Evolutionary conservation across 129 eudicot genomes (phyloP).

Genomic region (Mikania micrantha): DNA sequence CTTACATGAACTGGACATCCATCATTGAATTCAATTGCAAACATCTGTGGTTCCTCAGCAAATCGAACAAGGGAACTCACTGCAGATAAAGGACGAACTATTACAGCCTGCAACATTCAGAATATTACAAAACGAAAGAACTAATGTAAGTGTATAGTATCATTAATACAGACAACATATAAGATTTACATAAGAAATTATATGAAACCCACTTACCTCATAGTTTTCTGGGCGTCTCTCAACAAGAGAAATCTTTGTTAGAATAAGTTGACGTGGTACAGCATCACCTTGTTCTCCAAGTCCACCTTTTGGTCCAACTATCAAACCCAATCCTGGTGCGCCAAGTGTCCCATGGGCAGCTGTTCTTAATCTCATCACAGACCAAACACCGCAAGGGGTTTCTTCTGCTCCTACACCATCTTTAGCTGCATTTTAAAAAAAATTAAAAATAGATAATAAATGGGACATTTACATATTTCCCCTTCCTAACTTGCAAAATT

Average conservation of each 20-base stretch:
- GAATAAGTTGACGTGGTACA: conserved; percentile 86
- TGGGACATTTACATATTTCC: too few relatives aligned
- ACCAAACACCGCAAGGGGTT: conserved; percentile 93
- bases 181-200: background rate
- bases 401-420: conserved; percentile 98
- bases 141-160: background rate
- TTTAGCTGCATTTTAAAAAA: conserved; percentile 51
- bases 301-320: conserved; percentile 92
- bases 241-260: conserved; percentile 80
- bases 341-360: conserved; percentile 90
- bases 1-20: conserved; percentile 96
- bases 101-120: conserved; percentile 71
- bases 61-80: conserved; percentile 92
- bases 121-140: background rate
- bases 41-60: conserved; percentile 98
- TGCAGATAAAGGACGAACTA: conserved; percentile 85
- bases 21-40: conserved; percentile 91
- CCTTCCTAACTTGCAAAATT: too few relatives aligned
- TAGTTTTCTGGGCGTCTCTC: conserved; percentile 93
- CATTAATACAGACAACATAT: background rate
- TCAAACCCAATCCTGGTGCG: conserved; percentile 55
- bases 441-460: too few relatives aligned
- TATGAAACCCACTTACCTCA: conserved; percentile 51
- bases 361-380: conserved; percentile 79
- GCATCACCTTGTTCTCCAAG: conserved; percentile 97